Percentiles rank a stretch among this genome's conserved stretches.
Conservation (phyloP, 176 grass and related monocot genomes). For the Paspalum vaginatum region DNA sequence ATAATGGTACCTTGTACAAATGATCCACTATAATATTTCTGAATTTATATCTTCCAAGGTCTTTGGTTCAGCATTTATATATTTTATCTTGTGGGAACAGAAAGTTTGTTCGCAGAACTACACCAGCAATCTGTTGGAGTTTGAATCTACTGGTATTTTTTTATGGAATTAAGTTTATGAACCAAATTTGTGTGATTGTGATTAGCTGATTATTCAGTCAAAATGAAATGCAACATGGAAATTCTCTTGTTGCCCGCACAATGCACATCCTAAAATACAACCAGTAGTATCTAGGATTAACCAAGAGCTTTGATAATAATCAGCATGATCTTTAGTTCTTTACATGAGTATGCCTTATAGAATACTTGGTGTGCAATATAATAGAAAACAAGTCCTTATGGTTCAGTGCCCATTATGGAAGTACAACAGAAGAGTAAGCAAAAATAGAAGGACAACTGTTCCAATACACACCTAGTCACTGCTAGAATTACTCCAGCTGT, state of each 20-base stretch:
- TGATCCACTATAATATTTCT: neutral
- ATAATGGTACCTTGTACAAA: neutral
- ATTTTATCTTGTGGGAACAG: constrained; percentile 25
- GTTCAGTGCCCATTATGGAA: constrained; percentile 23
- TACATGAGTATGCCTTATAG: neutral
- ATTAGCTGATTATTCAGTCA: constrained; percentile 29
- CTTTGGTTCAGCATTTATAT: constrained; percentile 25
- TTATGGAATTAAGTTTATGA: constrained; percentile 10
- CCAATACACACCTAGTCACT: constrained; percentile 65
- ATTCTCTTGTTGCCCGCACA: constrained; percentile 10
- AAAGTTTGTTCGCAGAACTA: neutral
- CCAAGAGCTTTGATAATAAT: neutral
- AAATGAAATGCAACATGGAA: neutral
- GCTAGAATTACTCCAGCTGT: constrained; percentile 77
- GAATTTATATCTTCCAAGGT: neutral
- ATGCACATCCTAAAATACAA: neutral
- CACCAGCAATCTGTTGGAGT: neutral
- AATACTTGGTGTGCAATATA: neutral
- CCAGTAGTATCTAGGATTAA: neutral
- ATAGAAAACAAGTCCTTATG: neutral
- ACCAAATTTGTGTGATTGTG: neutral
- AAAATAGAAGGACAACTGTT: constrained; percentile 22
- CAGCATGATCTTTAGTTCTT: constrained; percentile 10
- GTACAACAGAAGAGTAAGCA: neutral
- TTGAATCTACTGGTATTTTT: constrained; percentile 2